Base-by-base conservation (phyloP, 495 filamentous ascomycete genomes). In the Geoglossum glabrum region DNA sequence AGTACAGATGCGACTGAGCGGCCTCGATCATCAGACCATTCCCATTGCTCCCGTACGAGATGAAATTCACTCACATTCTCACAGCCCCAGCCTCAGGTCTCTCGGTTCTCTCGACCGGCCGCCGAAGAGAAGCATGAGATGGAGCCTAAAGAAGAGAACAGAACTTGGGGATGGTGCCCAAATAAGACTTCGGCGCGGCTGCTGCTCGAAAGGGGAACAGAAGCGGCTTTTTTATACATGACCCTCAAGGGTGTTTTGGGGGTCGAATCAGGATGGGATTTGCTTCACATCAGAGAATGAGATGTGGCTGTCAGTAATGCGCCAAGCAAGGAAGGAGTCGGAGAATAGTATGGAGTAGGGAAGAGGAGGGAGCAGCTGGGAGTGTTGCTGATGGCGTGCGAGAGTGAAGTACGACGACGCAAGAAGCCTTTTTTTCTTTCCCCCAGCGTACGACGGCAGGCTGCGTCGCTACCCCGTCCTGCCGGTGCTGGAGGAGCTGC, bases 61-160 rank as follows among this genome's bases (percentile, higher is more conserved):
- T 17, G 49, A 52, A 52, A 3, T 52, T 21, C 49, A 52, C 49
- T 52, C 49, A 52, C 49, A 52, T 52, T n/a, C 49, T 52, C 23
- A 30, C 49, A 26, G 49, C 23, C 30, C 49, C 11, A 25, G 7
- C 26, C 46, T 7, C 46, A 25, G 21, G 6, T 9, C 46, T 28
- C 19, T 17, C 46, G 46, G 46, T 50, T 50, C 36, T 15, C 36
- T 40, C 3, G 40, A 45, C 5, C 40, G 40, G 10, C 23, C 49
- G 4, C 49, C 23, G 25, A 52, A 52, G 28, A 30, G 49, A 52
- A 27, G 2, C 49, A 19, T 52, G 11, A 30, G 49, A 52, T 19
- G 19, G 49, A 30, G 49, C 40, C 40, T 13, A 19, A 4, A 45
- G 6, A 45, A 21, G 40, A 19, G 40, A 21, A 21, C n/a, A n/a